Base-by-base conservation (phyloP, 2,329 filamentous ascomycete species). In the Endothia cerciana region DNA sequence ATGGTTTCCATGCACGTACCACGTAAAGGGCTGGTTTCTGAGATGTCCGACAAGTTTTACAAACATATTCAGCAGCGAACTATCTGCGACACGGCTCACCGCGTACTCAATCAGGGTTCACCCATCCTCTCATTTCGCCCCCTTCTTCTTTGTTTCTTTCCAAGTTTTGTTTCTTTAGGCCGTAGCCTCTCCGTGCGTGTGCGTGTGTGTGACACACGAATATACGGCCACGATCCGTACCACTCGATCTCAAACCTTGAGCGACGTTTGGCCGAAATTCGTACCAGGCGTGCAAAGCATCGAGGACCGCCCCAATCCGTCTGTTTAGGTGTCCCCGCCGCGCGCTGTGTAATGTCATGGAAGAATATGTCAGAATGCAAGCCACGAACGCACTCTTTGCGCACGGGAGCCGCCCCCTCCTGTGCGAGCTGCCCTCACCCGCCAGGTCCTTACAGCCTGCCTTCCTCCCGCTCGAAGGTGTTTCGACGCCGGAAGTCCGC, bases 211-310 rank as follows among this genome's bases (percentile, higher is more conserved):
- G n/a, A n/a, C 25, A n/a, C 36, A 6, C 22, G 33, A 36, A 36
- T 25, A 38, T 38, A 13, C 28, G 11, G 10, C 4, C 22, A 60
- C 71, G 70, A 72, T 72, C 65, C 62, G 70, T 72, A 60, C 53
- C 25, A 71, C 71, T 47, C 64, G 71, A 72, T 72, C 71, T 72
- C 57, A 66, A 67, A 69, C 70, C 66, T 70, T 65, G 63, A 41
- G 40, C 55, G 49, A 65, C 60, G 47, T 61, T 43, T 47, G 49
- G 57, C 62, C 58, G 43, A 25, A 43, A n/a, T 22, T 65, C 25
- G 25, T n/a, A 45, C 15, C 58, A n/a, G 41, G 28, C 38, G 25
- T 47, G 49, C 22, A 56, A 53, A 25, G 30, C 41, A 4, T 60
- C 40, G 25, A 49, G 28, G 58, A 10, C 15, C 36, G 10, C 11